Evolutionary conservation across 2,329 filamentous ascomycete species (phyloP), one percentile per base, ranked within the genome.

Genomic region (Fonsecaea multimorphosa): DNA sequence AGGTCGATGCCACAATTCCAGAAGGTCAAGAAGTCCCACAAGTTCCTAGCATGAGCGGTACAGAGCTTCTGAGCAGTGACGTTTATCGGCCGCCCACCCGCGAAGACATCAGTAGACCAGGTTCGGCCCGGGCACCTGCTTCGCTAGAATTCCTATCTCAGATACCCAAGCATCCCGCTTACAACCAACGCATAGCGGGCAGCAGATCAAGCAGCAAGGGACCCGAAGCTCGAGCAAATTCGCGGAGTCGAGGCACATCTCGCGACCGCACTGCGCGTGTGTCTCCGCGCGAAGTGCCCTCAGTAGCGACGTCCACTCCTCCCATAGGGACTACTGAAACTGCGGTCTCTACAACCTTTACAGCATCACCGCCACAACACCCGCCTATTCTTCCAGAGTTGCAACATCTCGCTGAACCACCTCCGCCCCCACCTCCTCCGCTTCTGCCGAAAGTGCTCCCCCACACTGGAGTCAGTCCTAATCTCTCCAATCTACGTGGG

Each of bases 321-420:
- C 62, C 64, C 19, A 53, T 60, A 22, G 46, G 58, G 3, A 29
- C 8, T 16, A 29, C 12, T 32, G 58, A 60, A 24, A 29, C 58
- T 53, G 19, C 36, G 11, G 19, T 38, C 31, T n/a, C 49, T 29
- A 19, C 58, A 24, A 29, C n/a, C 36, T 32, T 22, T 24, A 31
- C 31, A 38, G 65, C 71, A 22, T 63, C 65, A 16, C 67, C 59
- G 19, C 64, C 53, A 31, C 61, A 72, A 12, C 57, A 70, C 27
- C 83, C 84, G 12, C 82, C 84, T 9, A 77, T 87, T 9, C 79
- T 89, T 19, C 84, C 86, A 6, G 85, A 89, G 72, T 80, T 89
- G 9, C 86, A 87, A 72, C 87, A 89, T 74, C 78, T 89, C 16
- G 83, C 82, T 27, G 79, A 76, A 9, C 84, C 78, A 11, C 80